Conservation (phyloP, 1,284 basidiomycete genomes). For the Quambalaria eucalypti region DNA sequence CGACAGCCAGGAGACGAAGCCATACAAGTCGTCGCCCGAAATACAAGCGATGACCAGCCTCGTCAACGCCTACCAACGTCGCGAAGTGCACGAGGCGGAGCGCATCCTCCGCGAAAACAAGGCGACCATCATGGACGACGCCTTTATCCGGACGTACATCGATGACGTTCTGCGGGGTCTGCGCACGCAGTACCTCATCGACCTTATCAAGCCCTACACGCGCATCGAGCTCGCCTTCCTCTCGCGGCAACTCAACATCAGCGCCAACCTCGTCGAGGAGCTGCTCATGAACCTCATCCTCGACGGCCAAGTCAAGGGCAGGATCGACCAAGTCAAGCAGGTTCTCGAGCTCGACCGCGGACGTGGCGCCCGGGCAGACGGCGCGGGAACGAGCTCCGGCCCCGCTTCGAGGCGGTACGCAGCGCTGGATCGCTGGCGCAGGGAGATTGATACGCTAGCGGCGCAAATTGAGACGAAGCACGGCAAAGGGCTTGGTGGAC, state of each 20-base stretch:
- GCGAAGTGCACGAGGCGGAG: constrained; percentile 92
- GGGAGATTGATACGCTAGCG: constrained; percentile 65
- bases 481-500: constrained; percentile 8
- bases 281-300: constrained; percentile 85
- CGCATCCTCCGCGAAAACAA: constrained; percentile 85
- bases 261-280: constrained; percentile 77
- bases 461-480: constrained; percentile 61
- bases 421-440: constrained; percentile 71
- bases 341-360: constrained; percentile 69
- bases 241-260: constrained; percentile 83
- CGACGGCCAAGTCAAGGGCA: constrained; percentile 86
- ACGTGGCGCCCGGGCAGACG: constrained; percentile 12
- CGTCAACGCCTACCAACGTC: constrained; percentile 86
- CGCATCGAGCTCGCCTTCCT: constrained; percentile 82
- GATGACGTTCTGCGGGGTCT: constrained; percentile 86
- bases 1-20: constrained; percentile 98
- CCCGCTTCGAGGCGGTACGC: constrained; percentile 69
- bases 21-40: constrained; percentile 93
- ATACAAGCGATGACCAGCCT: constrained; percentile 97
- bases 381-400: constrained; percentile 8
- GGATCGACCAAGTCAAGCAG: constrained; percentile 90
- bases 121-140: constrained; percentile 85
- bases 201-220: constrained; percentile 93
- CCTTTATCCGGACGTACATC: constrained; percentile 85
- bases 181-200: constrained; percentile 90